Base-by-base conservation (phyloP, 2,329 filamentous ascomycete species). In the Chrysoporthe puriensis region DNA sequence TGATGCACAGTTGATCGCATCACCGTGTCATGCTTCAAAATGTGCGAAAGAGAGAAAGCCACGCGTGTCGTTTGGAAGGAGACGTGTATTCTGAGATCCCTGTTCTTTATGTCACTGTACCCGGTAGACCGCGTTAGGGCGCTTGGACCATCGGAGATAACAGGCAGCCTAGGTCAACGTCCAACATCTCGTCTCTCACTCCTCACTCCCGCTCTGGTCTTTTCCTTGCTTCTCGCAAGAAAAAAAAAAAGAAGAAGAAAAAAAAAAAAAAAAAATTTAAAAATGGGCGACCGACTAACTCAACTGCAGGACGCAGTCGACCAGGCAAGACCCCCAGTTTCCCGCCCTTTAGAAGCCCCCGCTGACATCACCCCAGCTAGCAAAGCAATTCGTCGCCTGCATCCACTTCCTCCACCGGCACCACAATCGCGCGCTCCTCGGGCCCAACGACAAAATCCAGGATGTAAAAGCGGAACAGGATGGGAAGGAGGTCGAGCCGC, bases 221-320 rank as follows among this genome's bases (percentile, higher is more conserved):
- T 52, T 64, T n/a, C 14, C 26, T 6, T 40, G n/a, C 40, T 42
- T 36, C 44, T n/a, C 54, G 71, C 74, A 32, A 69, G 59, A 43
- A 70, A 78, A 71, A 7, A 93, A 26, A 26, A 26, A 26, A 2
- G 2, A 26, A 2, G 2, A 26, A 26, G 2, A 26, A 2, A 2
- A 1, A 26, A 26, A 26, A 26, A 26, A 26, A 26, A 70, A 78
- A 71, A n/a, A n/a, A n/a, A n/a, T n/a, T n/a, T n/a, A n/a, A n/a
- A n/a, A 7, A 93, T 93, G 89, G 86, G 86, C 40, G 93, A 96
- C 76, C 85, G 90, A 70, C 84, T 96, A 67, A 95, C 93, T 1
- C 92, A 96, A 78, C 84, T 96, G 67, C 93, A 96, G 79, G 92
- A 96, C 81, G 90, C 91, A 78, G 87, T 95, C 69, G 92, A 96